Conservation (phyloP, 2,329 filamentous ascomycete species). For the Clarireedia monteithiana region DNA sequence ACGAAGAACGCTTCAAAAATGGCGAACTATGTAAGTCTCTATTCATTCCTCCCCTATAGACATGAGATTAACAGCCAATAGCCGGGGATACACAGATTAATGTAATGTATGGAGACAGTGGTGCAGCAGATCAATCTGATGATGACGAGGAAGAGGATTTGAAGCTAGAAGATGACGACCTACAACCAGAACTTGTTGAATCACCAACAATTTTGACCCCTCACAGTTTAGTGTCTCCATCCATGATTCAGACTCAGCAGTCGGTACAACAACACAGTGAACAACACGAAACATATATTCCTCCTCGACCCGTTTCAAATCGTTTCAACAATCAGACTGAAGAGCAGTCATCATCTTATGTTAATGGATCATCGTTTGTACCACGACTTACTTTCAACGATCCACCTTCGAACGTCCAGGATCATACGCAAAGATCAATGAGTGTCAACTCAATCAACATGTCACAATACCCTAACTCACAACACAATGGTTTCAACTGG, state of each 20-base stretch:
- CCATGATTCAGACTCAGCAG: conserved; percentile 9
- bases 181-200: conserved; percentile 17
- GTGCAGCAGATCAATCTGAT: conserved; percentile 14
- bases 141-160: conserved; percentile 15
- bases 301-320: not conserved
- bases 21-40: conserved; percentile 46
- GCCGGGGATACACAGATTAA: conserved; percentile 14
- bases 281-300: conserved; percentile 8
- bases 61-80: not conserved
- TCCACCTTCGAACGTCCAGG: conserved; percentile 14
- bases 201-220: conserved; percentile 15
- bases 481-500: not conserved
- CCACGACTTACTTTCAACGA: conserved; percentile 12
- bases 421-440: conserved; percentile 11
- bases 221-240: not conserved
- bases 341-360: not conserved
- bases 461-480: not conserved
- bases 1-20: conserved; percentile 48
- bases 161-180: conserved; percentile 21
- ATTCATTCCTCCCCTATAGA: not conserved
- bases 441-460: not conserved
- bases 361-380: not conserved
- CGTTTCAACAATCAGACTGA: not conserved
- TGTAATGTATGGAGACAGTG: conserved; percentile 19
- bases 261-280: conserved; percentile 11